Conservation (phyloP, 108 stramenopile species). For the Discostella stelligeroides region DNA sequence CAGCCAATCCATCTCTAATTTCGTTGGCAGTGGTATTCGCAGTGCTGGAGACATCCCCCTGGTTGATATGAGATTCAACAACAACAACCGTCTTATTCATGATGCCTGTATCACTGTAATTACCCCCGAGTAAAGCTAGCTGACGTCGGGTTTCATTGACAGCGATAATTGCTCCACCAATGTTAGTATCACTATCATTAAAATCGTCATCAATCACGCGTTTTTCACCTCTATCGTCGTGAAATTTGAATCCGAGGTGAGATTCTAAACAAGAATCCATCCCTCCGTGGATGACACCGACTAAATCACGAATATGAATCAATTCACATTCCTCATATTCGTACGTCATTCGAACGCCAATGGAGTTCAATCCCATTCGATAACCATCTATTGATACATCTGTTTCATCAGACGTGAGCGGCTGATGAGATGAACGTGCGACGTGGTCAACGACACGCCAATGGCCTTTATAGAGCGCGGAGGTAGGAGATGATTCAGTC, state of each 20-base stretch:
- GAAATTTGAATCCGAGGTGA: background rate
- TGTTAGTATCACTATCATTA: background rate
- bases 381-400: conserved; percentile 56
- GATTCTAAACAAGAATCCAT: conserved; percentile 25
- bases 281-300: conserved; percentile 14
- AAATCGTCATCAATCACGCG: background rate
- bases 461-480: conserved; percentile 31
- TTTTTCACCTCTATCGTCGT: background rate
- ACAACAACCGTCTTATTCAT: too few relatives aligned
- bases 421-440: conserved; percentile 33
- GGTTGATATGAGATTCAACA: too few relatives aligned
- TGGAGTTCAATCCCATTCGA: conserved; percentile 57
- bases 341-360: conserved; percentile 66
- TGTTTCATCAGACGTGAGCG: conserved; percentile 45
- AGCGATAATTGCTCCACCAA: background rate
- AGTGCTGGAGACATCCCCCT: too few relatives aligned
- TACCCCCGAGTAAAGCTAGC: background rate
- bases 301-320: conserved; percentile 41
- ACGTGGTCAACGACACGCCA: conserved; percentile 56
- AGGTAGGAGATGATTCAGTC: conserved; percentile 30
- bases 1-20: too few relatives aligned
- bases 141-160: background rate
- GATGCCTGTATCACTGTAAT: background rate
- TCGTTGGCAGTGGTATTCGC: background rate
- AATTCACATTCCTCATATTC: conserved; percentile 40